Conservation (phyloP, 805 yeast species). For the Saturnispora gosingensis region DNA sequence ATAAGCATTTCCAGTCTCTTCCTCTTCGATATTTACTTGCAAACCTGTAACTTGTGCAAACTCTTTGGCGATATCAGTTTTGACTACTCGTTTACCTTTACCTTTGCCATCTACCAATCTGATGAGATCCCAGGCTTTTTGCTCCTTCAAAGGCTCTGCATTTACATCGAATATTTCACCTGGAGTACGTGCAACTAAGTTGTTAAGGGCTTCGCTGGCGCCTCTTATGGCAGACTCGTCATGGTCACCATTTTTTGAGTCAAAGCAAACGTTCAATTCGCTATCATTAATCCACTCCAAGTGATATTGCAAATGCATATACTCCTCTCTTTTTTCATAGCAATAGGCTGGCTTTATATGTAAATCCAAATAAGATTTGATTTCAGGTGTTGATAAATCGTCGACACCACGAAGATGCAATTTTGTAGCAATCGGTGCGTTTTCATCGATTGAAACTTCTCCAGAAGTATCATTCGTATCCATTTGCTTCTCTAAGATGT, state of each 20-base stretch:
- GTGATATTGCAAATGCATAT: slow-evolving; percentile 27
- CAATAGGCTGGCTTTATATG: slow-evolving; percentile 30
- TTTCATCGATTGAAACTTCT: background rate
- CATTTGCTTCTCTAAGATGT: background rate
- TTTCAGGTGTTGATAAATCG: slow-evolving; percentile 49
- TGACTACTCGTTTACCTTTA: slow-evolving; percentile 5
- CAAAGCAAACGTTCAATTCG: slow-evolving; percentile 45
- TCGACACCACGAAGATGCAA: slow-evolving; percentile 54
- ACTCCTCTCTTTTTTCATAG: slow-evolving; percentile 23
- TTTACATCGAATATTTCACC: background rate
- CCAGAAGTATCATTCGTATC: background rate
- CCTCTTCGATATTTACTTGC: background rate
- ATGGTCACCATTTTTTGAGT: slow-evolving; percentile 2
- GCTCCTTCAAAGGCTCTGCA: slow-evolving; percentile 4
- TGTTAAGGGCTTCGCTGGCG: slow-evolving; percentile 1
- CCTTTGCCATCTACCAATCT: background rate
- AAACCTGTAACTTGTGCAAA: background rate
- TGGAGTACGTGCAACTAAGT: background rate
- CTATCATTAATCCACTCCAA: slow-evolving; percentile 64
- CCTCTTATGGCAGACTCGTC: slow-evolving; percentile 3
- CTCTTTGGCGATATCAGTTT: slow-evolving; percentile 4
- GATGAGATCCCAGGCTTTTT: slow-evolving; percentile 13
- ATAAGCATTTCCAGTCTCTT: background rate
- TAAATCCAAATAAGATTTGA: slow-evolving; percentile 45
- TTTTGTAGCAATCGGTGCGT: slow-evolving; percentile 36